phyloP scores from a whole-genome alignment of 176 grass and related monocot genomes.

The Musa schizocarpa region DNA sequence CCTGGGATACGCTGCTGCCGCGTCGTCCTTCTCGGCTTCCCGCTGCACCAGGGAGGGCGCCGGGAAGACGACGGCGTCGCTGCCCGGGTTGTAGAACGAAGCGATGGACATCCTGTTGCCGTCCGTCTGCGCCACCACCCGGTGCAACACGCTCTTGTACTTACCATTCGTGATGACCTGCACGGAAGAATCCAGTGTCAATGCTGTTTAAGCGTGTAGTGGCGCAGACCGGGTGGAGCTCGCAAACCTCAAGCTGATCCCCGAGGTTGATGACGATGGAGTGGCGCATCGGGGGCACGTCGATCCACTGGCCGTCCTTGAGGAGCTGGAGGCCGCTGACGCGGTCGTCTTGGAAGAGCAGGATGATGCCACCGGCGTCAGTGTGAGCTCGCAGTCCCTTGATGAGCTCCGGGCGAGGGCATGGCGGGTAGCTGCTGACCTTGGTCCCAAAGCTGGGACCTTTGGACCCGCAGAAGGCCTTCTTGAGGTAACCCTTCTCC shows the following conservation, averaged over 20 bases:
- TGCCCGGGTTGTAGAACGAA: slow-evolving; percentile 75
- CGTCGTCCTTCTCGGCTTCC: slow-evolving; percentile 11
- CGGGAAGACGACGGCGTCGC: slow-evolving; percentile 65
- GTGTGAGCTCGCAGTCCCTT: slow-evolving; percentile 75
- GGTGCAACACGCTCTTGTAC: slow-evolving; percentile 74
- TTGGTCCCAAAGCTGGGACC: slow-evolving; percentile 73
- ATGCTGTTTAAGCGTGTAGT: background rate
- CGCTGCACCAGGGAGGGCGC: slow-evolving; percentile 41
- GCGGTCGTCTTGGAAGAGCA: slow-evolving; percentile 65
- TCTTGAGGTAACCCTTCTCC: slow-evolving; percentile 57
- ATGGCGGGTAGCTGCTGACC: slow-evolving; percentile 78
- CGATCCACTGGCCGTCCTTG: slow-evolving; percentile 56
- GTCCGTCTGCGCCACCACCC: slow-evolving; percentile 51
- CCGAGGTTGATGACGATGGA: slow-evolving; percentile 74
- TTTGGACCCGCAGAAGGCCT: slow-evolving; percentile 44
- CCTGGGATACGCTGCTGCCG: slow-evolving; percentile 30
- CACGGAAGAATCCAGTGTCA: background rate
- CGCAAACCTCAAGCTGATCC: slow-evolving; percentile 64
- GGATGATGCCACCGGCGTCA: slow-evolving; percentile 75
- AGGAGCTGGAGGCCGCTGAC: slow-evolving; percentile 64
- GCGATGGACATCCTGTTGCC: slow-evolving; percentile 81
- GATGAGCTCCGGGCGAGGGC: slow-evolving; percentile 64
- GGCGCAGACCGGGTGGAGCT: background rate
- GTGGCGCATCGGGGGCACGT: slow-evolving; percentile 50
- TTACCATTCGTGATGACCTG: slow-evolving; percentile 72